Conservation (phyloP, 2,329 filamentous ascomycete species). For the Sporothrix schenckii region DNA sequence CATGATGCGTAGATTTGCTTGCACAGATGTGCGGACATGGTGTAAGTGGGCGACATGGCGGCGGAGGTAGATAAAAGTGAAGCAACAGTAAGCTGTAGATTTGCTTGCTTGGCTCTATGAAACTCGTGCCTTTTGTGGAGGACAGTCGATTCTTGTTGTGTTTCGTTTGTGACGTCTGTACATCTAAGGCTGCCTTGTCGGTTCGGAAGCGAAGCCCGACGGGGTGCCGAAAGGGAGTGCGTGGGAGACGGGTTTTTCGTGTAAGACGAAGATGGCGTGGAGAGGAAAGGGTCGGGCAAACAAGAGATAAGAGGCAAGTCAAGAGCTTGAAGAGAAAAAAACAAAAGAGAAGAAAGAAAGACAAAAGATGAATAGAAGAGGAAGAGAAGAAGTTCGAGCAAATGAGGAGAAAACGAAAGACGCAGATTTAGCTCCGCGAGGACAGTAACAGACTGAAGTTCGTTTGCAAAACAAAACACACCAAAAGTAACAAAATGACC, state of each 20-base stretch:
- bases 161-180: not conserved
- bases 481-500: not conserved
- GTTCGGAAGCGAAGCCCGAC: not conserved
- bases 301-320: not conserved
- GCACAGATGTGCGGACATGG: conserved; percentile 64
- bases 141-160: not conserved
- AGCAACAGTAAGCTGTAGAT: not conserved
- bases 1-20: conserved; percentile 64
- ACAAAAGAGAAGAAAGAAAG: no score
- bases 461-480: not conserved
- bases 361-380: not conserved
- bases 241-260: not conserved
- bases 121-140: not conserved
- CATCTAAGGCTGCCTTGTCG: not conserved
- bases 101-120: not conserved
- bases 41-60: conserved; percentile 61
- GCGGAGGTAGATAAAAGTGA: not conserved
- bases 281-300: not conserved
- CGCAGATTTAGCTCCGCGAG: not conserved
- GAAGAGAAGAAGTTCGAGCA: not conserved
- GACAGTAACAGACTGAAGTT: conserved; percentile 3
- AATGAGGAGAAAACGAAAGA: not conserved
- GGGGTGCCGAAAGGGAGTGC: conserved; percentile 6
- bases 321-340: not conserved
- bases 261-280: not conserved